Evolutionary conservation across 345 rosid species (phyloP).

Genomic region (Rhodamnia argentea): DNA sequence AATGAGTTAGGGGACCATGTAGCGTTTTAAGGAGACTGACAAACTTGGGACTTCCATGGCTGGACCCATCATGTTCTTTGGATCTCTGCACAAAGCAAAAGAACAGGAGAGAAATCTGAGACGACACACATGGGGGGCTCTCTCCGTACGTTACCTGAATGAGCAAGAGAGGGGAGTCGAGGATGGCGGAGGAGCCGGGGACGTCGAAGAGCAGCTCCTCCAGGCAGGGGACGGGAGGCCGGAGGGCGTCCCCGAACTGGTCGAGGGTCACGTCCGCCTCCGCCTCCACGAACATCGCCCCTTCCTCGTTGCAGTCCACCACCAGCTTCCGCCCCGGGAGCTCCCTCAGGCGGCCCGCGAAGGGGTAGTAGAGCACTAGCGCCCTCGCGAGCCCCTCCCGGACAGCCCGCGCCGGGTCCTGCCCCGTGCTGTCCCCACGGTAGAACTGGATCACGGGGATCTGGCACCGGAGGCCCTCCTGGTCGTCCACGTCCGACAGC

Average conservation of each 20-base stretch:
- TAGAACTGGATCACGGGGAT: slow-evolving; percentile 27
- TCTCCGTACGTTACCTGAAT: slow-evolving; percentile 24
- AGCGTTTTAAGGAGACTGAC: not conserved
- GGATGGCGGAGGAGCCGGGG: slow-evolving; percentile 29
- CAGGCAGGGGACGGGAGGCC: slow-evolving; percentile 40
- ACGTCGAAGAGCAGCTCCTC: slow-evolving; percentile 48
- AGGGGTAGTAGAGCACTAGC: slow-evolving; percentile 38
- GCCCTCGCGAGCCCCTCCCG: slow-evolving; percentile 24
- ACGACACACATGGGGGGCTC: not conserved
- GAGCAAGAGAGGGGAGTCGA: slow-evolving; percentile 32
- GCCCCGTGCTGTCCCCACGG: slow-evolving; percentile 11
- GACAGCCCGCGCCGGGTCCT: slow-evolving; percentile 30
- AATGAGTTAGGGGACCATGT: no score
- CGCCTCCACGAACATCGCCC: slow-evolving; percentile 37
- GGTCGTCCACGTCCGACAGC: slow-evolving; percentile 55
- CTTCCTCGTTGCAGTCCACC: slow-evolving; percentile 53
- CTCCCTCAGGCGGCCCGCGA: slow-evolving; percentile 49
- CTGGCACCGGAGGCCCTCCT: slow-evolving; percentile 32
- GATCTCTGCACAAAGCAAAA: not conserved
- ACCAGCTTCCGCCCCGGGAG: slow-evolving; percentile 26
- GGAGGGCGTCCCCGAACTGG: slow-evolving; percentile 30
- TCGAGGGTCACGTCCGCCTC: slow-evolving; percentile 35
- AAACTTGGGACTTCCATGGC: not conserved
- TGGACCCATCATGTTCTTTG: not conserved
- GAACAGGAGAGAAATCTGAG: not conserved